Conservation (phyloP, 345 rosid species). For the Brassica rapa region DNA sequence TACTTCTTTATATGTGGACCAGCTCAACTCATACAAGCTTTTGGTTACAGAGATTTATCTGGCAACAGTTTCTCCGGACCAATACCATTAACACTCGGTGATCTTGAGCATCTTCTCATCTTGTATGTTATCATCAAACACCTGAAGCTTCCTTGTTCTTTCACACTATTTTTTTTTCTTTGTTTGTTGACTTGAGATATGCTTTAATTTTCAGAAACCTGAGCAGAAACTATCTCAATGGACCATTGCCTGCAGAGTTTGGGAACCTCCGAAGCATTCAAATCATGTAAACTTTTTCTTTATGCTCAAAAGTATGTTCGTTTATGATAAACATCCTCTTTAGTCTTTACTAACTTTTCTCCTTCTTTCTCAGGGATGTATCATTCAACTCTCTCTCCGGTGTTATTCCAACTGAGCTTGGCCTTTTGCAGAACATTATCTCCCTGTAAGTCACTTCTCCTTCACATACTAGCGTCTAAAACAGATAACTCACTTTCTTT, state of each 20-base stretch:
- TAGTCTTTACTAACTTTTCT: too few relatives aligned
- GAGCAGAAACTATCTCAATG: constrained; percentile 66
- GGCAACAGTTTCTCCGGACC: constrained; percentile 71
- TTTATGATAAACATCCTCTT: background rate
- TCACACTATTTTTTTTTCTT: background rate
- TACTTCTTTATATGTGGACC: background rate
- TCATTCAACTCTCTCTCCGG: constrained; percentile 73
- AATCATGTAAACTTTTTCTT: constrained; percentile 47
- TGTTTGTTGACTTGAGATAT: background rate
- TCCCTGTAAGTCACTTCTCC: constrained; percentile 59
- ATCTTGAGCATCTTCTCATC: constrained; percentile 87
- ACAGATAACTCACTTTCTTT: background rate
- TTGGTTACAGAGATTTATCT: constrained; percentile 72
- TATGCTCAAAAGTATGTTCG: background rate
- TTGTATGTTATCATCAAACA: constrained; percentile 49
- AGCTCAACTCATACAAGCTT: background rate
- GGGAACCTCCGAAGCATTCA: constrained; percentile 85
- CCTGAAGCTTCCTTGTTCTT: background rate
- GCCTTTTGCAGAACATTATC: constrained; percentile 76
- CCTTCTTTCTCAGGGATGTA: constrained; percentile 54
- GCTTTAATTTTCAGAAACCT: constrained; percentile 50
- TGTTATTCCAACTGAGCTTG: constrained; percentile 72
- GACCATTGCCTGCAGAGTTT: constrained; percentile 68
- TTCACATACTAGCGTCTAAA: background rate
- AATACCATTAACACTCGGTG: constrained; percentile 82